Evolutionary conservation across 805 yeast genomes (phyloP).

Genomic region (Teunomyces barrocoloradensis): DNA sequence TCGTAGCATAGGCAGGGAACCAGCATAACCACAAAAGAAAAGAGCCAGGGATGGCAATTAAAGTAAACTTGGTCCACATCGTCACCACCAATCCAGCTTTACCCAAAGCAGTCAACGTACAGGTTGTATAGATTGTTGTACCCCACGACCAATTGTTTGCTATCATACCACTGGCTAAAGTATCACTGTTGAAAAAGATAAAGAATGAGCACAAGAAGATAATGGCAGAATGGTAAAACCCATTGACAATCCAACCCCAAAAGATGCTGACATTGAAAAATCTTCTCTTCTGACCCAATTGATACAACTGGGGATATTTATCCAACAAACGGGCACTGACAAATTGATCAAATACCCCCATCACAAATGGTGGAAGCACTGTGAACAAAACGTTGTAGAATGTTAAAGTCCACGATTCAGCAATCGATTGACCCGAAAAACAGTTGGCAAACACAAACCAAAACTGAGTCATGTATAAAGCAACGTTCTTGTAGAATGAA

Average conservation of each 20-base stretch:
- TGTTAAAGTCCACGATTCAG: conserved; percentile 97
- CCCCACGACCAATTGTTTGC: conserved; percentile 97
- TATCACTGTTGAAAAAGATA: conserved; percentile 67
- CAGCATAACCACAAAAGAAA: conserved; percentile 77
- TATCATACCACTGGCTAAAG: conserved; percentile 61
- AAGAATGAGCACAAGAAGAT: conserved; percentile 70
- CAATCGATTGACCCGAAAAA: conserved; percentile 91
- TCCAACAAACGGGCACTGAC: conserved; percentile 86
- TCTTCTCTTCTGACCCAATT: conserved; percentile 81
- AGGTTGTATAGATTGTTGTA: conserved; percentile 80
- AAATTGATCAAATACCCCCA: conserved; percentile 96
- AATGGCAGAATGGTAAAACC: conserved; percentile 89
- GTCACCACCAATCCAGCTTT: conserved; percentile 92
- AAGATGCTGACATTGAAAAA: conserved; percentile 89
- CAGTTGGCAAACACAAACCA: conserved; percentile 95
- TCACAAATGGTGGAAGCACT: conserved; percentile 90
- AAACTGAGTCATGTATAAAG: conserved; percentile 95
- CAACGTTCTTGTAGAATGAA: conserved; percentile 93
- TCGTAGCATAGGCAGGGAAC: conserved; percentile 80
- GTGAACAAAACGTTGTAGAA: conserved; percentile 93
- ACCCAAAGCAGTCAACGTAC: conserved; percentile 85
- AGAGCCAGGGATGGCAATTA: conserved; percentile 94
- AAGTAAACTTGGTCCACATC: conserved; percentile 92
- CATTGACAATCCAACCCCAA: conserved; percentile 97
- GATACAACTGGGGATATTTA: conserved; percentile 89